These are phyloP conservation scores for Cystobasidium pallidum DNA, from an alignment of 1,284 basidiomycete species.

Conservation along the genomic window DNA sequence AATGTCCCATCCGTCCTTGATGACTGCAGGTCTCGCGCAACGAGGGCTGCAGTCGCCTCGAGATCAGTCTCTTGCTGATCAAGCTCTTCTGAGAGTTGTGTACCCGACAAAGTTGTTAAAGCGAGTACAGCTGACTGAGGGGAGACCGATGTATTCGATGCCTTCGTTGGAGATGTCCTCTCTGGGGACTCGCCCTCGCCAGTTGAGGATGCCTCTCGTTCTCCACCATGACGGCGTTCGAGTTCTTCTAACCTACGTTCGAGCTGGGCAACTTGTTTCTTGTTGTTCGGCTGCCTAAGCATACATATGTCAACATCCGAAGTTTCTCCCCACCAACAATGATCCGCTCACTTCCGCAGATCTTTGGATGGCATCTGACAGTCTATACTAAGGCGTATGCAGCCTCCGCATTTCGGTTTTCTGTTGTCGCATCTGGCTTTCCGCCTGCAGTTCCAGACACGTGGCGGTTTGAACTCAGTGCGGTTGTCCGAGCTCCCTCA, in stretches of 20 bases:
- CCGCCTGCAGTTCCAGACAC: constrained; percentile 5
- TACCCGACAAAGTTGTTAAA: constrained; percentile 6
- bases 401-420: constrained; percentile 30
- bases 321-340: not conserved
- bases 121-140: constrained; percentile 10
- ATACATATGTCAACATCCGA: no score
- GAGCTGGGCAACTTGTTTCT: constrained; percentile 26
- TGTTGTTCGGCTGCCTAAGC: no score
- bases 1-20: constrained; percentile 21
- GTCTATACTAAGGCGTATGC: constrained; percentile 17
- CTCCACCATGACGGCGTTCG: constrained; percentile 1
- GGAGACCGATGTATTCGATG: not conserved
- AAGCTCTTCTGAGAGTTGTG: not conserved
- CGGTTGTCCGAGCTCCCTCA: no score
- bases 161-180: not conserved
- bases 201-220: not conserved
- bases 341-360: constrained; percentile 25
- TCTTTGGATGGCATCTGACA: constrained; percentile 28
- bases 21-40: constrained; percentile 29
- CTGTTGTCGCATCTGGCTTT: constrained; percentile 43
- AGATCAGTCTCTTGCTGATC: constrained; percentile 27
- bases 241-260: constrained; percentile 30
- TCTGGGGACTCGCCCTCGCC: not conserved
- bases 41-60: constrained; percentile 26
- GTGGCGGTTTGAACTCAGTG: not conserved